Evolutionary conservation across 768 basidiomycete genomes (phyloP).

Genomic region (Agaricus sinodeliciosus): DNA sequence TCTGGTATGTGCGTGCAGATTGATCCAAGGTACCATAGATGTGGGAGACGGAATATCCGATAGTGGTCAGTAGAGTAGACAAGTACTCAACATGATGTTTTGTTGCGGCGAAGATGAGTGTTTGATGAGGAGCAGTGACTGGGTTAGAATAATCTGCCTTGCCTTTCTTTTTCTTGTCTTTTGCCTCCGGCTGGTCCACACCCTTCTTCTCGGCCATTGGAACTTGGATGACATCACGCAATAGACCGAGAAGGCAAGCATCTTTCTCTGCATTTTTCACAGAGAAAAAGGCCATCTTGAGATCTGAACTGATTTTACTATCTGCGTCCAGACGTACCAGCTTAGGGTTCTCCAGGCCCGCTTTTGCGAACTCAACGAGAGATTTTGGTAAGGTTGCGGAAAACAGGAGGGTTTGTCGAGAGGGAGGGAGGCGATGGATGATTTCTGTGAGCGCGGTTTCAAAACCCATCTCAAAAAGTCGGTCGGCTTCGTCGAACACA

Average conservation of each 20-base stretch:
- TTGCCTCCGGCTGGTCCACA: constrained; percentile 21
- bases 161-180: constrained; percentile 34
- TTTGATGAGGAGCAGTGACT: constrained; percentile 74
- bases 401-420: constrained; percentile 90
- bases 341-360: constrained; percentile 88
- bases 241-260: constrained; percentile 74
- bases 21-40: constrained; percentile 97
- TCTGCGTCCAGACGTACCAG: constrained; percentile 95
- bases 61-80: constrained; percentile 63
- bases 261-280: constrained; percentile 94
- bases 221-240: constrained; percentile 83
- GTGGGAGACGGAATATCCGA: constrained; percentile 86
- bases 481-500: constrained; percentile 97
- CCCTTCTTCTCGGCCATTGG: constrained; percentile 43
- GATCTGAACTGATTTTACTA: constrained; percentile 89
- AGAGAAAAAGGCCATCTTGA: constrained; percentile 91
- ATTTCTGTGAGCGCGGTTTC: constrained; percentile 89
- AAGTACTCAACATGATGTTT: constrained; percentile 99
- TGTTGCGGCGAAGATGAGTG: constrained; percentile 90
- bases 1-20: constrained; percentile 78
- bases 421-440: constrained; percentile 76
- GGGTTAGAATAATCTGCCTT: constrained; percentile 49
- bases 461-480: constrained; percentile 98
- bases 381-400: constrained; percentile 95
- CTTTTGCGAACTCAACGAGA: constrained; percentile 97